Conservation (phyloP, 306 rosid genomes). For the Castanea crenata region DNA sequence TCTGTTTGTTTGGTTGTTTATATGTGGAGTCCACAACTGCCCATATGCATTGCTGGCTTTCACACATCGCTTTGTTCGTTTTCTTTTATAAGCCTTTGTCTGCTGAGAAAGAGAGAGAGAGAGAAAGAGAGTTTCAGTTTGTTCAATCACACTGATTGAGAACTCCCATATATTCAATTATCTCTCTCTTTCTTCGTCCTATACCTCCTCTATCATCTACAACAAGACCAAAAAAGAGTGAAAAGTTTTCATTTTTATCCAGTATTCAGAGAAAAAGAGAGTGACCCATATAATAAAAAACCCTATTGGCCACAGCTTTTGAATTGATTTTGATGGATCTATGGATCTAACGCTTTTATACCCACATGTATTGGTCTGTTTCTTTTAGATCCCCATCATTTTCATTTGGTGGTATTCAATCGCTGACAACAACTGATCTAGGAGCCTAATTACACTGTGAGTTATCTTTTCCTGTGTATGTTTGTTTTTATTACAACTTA, state of each 20-base stretch:
- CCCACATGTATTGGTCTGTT: slow-evolving; percentile 57
- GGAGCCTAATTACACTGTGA: slow-evolving; percentile 26
- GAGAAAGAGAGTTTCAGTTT: slow-evolving; percentile 20
- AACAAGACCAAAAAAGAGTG: background rate
- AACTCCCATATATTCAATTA: background rate
- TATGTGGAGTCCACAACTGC: slow-evolving; percentile 52
- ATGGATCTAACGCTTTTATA: slow-evolving; percentile 61
- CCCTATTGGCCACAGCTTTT: slow-evolving; percentile 40
- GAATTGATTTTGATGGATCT: slow-evolving; percentile 59
- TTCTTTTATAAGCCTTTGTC: slow-evolving; percentile 35
- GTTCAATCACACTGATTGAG: slow-evolving; percentile 39
- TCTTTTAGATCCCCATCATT: slow-evolving; percentile 61
- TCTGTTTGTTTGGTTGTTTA: slow-evolving; percentile 25
- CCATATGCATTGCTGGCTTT: slow-evolving; percentile 54
- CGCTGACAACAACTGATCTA: slow-evolving; percentile 40
- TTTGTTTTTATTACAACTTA: background rate
- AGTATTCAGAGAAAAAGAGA: background rate
- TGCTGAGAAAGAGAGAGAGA: slow-evolving; percentile 16
- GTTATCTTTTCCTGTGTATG: slow-evolving; percentile 13
- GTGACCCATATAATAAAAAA: slow-evolving; percentile 31
- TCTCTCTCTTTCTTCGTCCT: slow-evolving; percentile 17
- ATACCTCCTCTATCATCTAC: background rate
- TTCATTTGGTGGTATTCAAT: slow-evolving; percentile 29
- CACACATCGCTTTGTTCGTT: slow-evolving; percentile 38
- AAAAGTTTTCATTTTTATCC: too few species aligned